Base-by-base conservation (phyloP, 2,329 filamentous ascomycete species). In the Exophiala sp. region DNA sequence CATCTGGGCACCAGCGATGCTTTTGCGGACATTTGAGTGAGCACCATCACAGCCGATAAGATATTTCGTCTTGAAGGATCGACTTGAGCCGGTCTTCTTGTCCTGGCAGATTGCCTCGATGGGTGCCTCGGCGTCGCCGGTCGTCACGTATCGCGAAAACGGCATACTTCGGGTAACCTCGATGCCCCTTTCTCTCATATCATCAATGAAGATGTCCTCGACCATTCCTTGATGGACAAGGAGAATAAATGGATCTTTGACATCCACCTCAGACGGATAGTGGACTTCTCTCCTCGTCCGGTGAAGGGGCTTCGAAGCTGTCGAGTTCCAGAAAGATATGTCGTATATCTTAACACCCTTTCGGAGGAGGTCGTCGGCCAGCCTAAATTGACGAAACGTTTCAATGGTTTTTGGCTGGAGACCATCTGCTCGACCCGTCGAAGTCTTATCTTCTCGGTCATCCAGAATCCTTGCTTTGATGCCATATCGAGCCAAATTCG, bases 361-460 rank as follows among this genome's bases (percentile, higher is more conserved):
- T 58, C 81, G 80, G 39, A 90, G 69, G 29, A 90, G 69, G 1
- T 80, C 74, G 59, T 89, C 85, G n/a, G 82, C 84, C n/a, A 89
- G 71, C 33, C 85, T 77, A 75, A 90, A 83, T 70, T 89, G 86
- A 58, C 82, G 80, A 63, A 89, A 80, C 0, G 87, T 90, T 72
- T 90, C 87, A 63, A 91, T 88, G 1, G 86, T 87, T 71, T 90
- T 90, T 41, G 87, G 87, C 65, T 90, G 87, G 48, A 90, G 74
- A 38, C 87, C 87, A 68, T 90, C 87, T 58, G 86, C 86, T 52
- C 81, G 75, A 39, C 86, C 86, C 7, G 84, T 85, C 5, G 81
- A 76, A 1, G 87, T 91, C 64, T 82, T 82, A 63, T 87, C 81
- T 33, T 80, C 74, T 59, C 86, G 75, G 65, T 89, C 85, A 71